Evolutionary conservation across 2,329 filamentous ascomycete species (phyloP), one percentile per base, ranked within the genome.

Genomic region (Sclerotinia spermophila): DNA sequence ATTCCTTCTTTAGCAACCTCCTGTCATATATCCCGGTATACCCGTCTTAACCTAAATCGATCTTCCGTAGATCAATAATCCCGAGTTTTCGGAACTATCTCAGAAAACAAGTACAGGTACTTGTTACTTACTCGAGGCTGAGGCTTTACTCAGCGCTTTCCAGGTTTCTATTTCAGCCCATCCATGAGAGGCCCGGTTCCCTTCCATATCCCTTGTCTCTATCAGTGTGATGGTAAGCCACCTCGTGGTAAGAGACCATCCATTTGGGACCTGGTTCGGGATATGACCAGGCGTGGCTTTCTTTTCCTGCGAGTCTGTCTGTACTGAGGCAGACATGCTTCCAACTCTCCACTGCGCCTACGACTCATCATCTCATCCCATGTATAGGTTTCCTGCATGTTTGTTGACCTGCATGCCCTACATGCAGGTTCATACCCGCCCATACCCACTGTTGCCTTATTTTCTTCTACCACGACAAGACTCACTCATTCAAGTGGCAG

Each of bases 361-460:
- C 74, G 72, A 76, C 74, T 77, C 75, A 62, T 64, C 70, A 38
- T 48, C 40, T 42, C 62, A 61, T 74, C 72, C 76, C 75, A 74
- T 70, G 71, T 71, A 70, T 70, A 67, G 66, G 64, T 70, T 45
- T 74, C 72, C 74, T 77, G 75, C 75, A 77, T 73, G 68, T 56
- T 65, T 65, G 60, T 74, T 74, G 69, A 76, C 76, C 74, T 78
- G 76, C 77, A 78, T 76, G 75, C 53, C 70, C 58, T 72, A 62
- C 61, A 72, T 73, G 68, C 68, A 69, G 68, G 68, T 66, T 69
- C 74, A 70, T 69, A 68, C 71, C 62, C 55, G 67, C 42, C 64
- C 40, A 68, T 59, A 51, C 51, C 35, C 69, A 73, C 73, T 71
- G 77, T 69, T 78, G 77, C 77, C 77, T 78, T 76, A 74, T 74